phyloP scores from a whole-genome alignment of 306 rosid species.

The Glycine tomentella region DNA sequence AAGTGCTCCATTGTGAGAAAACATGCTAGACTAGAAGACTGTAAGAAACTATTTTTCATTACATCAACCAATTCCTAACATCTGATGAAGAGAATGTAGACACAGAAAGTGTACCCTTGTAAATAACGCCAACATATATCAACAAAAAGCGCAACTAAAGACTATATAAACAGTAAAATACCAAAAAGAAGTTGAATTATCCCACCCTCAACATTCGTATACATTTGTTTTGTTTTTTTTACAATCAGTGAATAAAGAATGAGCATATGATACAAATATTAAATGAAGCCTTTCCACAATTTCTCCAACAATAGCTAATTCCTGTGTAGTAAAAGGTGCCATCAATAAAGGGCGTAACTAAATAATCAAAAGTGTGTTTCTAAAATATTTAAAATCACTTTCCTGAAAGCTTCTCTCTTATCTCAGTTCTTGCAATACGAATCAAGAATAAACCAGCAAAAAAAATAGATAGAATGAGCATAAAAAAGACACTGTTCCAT shows the following conservation, averaged over 20 bases:
- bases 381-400: slow-evolving; percentile 52
- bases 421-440: slow-evolving; percentile 70
- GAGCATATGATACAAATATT: slow-evolving; percentile 34
- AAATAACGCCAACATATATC: no score
- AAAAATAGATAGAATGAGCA: slow-evolving; percentile 75
- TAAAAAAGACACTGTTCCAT: slow-evolving; percentile 82
- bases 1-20: not conserved
- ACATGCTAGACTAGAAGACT: not conserved
- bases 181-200: not conserved
- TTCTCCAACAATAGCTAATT: slow-evolving; percentile 32
- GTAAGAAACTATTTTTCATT: not conserved
- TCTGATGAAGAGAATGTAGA: slow-evolving; percentile 12
- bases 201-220: slow-evolving; percentile 28
- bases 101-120: not conserved
- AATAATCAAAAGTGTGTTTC: slow-evolving; percentile 36
- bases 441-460: slow-evolving; percentile 73
- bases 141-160: not conserved
- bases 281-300: slow-evolving; percentile 35
- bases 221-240: not conserved
- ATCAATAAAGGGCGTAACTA: slow-evolving; percentile 22
- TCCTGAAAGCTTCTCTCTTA: slow-evolving; percentile 61
- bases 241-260: slow-evolving; percentile 37
- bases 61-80: slow-evolving; percentile 4
- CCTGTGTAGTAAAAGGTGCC: slow-evolving; percentile 21
- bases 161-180: not conserved